phyloP scores from a whole-genome alignment of 1,284 basidiomycete genomes.

The Rhodotorula sp. region DNA sequence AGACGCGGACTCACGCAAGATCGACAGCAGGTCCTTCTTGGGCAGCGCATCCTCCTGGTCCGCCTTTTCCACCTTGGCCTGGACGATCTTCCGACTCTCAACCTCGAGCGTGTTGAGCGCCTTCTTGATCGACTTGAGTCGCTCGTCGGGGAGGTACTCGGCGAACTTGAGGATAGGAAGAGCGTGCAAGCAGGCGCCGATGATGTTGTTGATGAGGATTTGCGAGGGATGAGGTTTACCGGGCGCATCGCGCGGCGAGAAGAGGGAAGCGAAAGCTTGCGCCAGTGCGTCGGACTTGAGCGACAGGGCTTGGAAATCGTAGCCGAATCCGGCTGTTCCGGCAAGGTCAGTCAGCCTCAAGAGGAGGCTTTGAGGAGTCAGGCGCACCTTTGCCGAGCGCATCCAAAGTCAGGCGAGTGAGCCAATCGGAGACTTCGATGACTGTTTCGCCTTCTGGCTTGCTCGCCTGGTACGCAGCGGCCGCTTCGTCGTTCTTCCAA shows the following conservation, averaged over 20 bases:
- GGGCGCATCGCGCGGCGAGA: not conserved
- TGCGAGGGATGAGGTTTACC: not conserved
- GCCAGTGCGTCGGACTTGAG: conserved; percentile 41
- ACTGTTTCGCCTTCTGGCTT: conserved; percentile 22
- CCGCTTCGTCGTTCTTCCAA: conserved; percentile 27
- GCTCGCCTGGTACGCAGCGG: conserved; percentile 2
- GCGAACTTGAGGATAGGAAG: not conserved
- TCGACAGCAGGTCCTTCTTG: conserved; percentile 39
- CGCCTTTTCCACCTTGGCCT: conserved; percentile 25
- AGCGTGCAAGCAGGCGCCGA: not conserved
- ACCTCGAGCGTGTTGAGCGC: conserved; percentile 27
- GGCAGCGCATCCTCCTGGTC: conserved; percentile 1
- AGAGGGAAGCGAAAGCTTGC: conserved; percentile 26
- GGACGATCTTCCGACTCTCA: conserved; percentile 40
- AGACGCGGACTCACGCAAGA: conserved; percentile 31
- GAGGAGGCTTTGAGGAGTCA: too few species aligned
- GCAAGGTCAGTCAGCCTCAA: too few species aligned
- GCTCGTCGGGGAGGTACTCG: not conserved
- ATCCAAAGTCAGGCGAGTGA: conserved; percentile 43
- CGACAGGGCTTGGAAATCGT: conserved; percentile 42
- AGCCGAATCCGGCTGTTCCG: conserved; percentile 22
- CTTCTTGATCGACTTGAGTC: not conserved
- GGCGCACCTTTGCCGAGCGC: conserved; percentile 21
- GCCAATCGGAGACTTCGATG: conserved; percentile 42
- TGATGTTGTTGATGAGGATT: conserved; percentile 4